Conservation (phyloP, 768 basidiomycete genomes). For the Boletus rubescentipes region DNA sequence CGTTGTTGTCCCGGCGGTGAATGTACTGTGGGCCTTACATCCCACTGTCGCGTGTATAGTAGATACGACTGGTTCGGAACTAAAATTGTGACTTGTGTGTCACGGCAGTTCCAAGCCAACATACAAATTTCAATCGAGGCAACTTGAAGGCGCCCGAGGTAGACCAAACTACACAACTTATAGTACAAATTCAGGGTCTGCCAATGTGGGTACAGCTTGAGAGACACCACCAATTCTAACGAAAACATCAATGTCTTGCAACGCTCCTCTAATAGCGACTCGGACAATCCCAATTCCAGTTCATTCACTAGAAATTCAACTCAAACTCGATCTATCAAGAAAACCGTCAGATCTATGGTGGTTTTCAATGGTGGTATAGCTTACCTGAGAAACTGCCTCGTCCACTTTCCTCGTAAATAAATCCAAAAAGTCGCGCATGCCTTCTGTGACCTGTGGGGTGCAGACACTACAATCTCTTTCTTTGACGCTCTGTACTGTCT, state of each 20-base stretch:
- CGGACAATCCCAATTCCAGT: too few species aligned
- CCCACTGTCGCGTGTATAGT: background rate
- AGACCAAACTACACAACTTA: too few species aligned
- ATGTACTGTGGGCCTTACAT: too few species aligned
- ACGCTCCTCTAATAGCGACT: background rate
- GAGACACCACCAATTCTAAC: background rate
- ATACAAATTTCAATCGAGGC: too few species aligned
- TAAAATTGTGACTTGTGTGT: too few species aligned
- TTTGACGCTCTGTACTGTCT: background rate
- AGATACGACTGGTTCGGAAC: too few species aligned
- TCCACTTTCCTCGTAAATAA: conserved; percentile 12
- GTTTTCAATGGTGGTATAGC: background rate
- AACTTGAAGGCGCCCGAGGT: too few species aligned
- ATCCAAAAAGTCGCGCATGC: conserved; percentile 13
- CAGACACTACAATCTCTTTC: background rate
- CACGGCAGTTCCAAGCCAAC: too few species aligned
- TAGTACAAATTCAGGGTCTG: background rate
- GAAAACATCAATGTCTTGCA: background rate
- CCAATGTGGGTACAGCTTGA: background rate
- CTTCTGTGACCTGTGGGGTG: background rate
- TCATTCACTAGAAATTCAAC: background rate
- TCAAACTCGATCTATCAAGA: conserved; percentile 9
- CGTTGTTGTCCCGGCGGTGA: too few species aligned
- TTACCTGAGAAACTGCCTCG: conserved; percentile 8
- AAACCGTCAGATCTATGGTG: background rate